A percentile compares a stretch with the other conserved stretches of the same genome.
These are phyloP conservation scores for Penicillium sp. DNA, from an alignment of 2,329 filamentous ascomycete species.

Conservation along the genomic window DNA sequence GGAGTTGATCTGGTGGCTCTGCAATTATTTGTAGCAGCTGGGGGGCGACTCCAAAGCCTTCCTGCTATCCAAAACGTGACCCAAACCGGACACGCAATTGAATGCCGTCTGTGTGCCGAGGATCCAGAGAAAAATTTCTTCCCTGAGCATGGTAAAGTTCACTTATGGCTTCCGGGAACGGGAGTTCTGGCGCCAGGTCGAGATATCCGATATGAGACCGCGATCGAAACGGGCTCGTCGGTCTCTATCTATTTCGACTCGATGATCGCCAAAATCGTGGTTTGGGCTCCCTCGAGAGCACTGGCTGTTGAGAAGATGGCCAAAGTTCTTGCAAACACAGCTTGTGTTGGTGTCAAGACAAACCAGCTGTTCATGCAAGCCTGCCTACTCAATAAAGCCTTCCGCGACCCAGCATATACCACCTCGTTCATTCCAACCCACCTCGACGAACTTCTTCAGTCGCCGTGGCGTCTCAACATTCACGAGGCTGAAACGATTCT, in stretches of 20 bases:
- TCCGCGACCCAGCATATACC: slow-evolving; percentile 51
- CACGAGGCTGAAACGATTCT: slow-evolving; percentile 5
- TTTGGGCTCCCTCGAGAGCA: slow-evolving; percentile 44
- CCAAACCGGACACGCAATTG: slow-evolving; percentile 46
- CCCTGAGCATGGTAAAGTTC: slow-evolving; percentile 40
- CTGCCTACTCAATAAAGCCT: slow-evolving; percentile 27
- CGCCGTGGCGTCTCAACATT: background rate
- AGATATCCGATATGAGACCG: slow-evolving; percentile 47
- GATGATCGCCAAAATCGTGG: slow-evolving; percentile 51
- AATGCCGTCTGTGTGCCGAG: slow-evolving; percentile 50
- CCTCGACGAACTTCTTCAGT: slow-evolving; percentile 28
- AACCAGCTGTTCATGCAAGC: slow-evolving; percentile 36
- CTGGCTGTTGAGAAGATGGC: slow-evolving; percentile 42
- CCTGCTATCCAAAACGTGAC: slow-evolving; percentile 19
- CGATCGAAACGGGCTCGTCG: slow-evolving; percentile 38
- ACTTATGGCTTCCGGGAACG: slow-evolving; percentile 36
- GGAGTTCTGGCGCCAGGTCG: slow-evolving; percentile 13
- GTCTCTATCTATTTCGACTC: slow-evolving; percentile 53
- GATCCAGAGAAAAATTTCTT: slow-evolving; percentile 43
- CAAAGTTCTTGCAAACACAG: slow-evolving; percentile 36
- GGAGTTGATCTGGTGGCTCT: slow-evolving; percentile 33
- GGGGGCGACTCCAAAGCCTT: slow-evolving; percentile 28
- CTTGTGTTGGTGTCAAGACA: slow-evolving; percentile 69
- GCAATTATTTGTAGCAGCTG: slow-evolving; percentile 42
- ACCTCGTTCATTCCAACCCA: slow-evolving; percentile 35